phyloP scores from a whole-genome alignment of 2,329 filamentous ascomycete genomes.

The Plectosphaerella cucumerina region DNA sequence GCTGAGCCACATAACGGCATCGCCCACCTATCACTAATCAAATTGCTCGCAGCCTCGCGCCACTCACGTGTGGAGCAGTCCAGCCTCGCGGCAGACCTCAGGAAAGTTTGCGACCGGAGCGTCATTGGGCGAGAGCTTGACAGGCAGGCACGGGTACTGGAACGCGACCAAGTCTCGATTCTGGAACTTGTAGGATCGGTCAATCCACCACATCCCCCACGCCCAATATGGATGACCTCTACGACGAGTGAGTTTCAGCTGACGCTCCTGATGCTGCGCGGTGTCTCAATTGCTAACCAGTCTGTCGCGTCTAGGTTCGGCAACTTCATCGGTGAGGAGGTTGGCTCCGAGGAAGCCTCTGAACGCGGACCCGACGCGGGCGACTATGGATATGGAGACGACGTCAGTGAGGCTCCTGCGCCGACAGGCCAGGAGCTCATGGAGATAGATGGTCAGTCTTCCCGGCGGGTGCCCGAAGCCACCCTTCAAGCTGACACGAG shows the following conservation, averaged over 20 bases:
- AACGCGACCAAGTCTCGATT: conserved; percentile 4
- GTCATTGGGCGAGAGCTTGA: conserved; percentile 5
- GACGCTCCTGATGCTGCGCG: neutral
- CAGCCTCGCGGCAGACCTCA: conserved; percentile 7
- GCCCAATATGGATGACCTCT: conserved; percentile 81
- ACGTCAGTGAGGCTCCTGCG: conserved; percentile 59
- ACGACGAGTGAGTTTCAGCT: conserved; percentile 70
- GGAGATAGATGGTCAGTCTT: conserved; percentile 73
- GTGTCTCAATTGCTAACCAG: neutral
- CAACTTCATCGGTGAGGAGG: conserved; percentile 95
- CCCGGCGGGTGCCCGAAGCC: neutral
- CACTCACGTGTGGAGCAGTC: neutral
- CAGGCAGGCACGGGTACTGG: neutral
- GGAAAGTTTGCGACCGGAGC: conserved; percentile 13
- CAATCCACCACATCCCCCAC: conserved; percentile 7
- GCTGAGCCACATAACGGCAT: neutral
- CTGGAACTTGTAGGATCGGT: conserved; percentile 2
- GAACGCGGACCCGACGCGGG: conserved; percentile 69
- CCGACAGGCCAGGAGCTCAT: conserved; percentile 78
- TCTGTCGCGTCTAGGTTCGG: conserved; percentile 65
- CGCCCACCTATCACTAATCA: no score
- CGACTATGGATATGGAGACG: conserved; percentile 80
- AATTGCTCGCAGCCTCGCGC: conserved; percentile 8
- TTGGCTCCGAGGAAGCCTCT: conserved; percentile 79
- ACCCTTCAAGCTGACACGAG: neutral